These are phyloP conservation scores for Cladosporium velox DNA, from an alignment of 2,329 filamentous ascomycete genomes.

Conservation along the genomic window DNA sequence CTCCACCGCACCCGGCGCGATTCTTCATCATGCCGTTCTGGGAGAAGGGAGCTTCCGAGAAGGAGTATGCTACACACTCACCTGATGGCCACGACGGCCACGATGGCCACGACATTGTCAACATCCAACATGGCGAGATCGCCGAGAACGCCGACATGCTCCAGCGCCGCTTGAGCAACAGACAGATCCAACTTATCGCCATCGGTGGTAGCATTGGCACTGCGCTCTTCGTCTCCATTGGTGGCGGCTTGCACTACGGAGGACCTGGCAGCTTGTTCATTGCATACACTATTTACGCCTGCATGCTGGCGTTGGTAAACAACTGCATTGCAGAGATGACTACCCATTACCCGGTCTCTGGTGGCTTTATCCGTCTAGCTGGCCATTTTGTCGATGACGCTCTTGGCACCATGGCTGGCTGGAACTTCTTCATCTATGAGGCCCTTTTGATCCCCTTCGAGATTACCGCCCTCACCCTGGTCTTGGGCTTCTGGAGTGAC, in stretches of 20 bases:
- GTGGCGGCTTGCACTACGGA: conserved; percentile 54
- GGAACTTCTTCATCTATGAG: conserved; percentile 57
- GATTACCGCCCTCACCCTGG: conserved; percentile 48
- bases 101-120: conserved; percentile 18
- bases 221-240: conserved; percentile 51
- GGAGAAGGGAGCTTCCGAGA: conserved; percentile 15
- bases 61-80: conserved; percentile 17
- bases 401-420: conserved; percentile 58
- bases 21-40: conserved; percentile 19
- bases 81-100: conserved; percentile 16
- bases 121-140: conserved; percentile 22
- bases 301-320: conserved; percentile 62
- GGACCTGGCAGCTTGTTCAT: conserved; percentile 59
- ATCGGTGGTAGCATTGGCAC: conserved; percentile 40
- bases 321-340: conserved; percentile 68
- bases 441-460: conserved; percentile 55
- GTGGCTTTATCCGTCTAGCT: conserved; percentile 65
- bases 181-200: conserved; percentile 41
- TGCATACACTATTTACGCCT: conserved; percentile 59
- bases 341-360: conserved; percentile 62
- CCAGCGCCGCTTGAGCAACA: conserved; percentile 36
- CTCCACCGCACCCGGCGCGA: not conserved
- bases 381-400: conserved; percentile 68
- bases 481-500: conserved; percentile 47
- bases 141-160: conserved; percentile 34